Base-by-base conservation (phyloP, 208 protist genomes). In the Crithidia expoeki region DNA sequence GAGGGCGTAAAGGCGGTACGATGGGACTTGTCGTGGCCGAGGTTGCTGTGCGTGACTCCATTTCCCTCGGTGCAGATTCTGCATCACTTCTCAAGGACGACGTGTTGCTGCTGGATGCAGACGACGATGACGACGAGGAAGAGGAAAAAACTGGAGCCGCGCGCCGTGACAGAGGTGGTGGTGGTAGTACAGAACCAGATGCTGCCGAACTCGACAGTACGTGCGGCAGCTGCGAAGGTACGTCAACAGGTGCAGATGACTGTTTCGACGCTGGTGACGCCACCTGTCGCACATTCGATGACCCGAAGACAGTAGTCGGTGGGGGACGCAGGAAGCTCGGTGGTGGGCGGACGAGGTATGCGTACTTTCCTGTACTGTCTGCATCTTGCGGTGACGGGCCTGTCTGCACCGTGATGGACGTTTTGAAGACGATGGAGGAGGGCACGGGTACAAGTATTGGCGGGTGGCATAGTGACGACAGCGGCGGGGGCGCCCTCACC, bases 401-500 rank as follows among this genome's bases (percentile, higher is more conserved):
- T 23, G 34, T 28, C 27, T 55, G 44, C 1, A 55, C n/a, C 21
- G 34, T 59, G 33, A 66, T 52, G 47, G 34, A 58, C 6, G 68
- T 56, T 21, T 60, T 47, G 57, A 19, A 28, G 7, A 58, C 25
- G 46, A 34, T 16, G 46, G 55, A 17, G 3, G 42, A 25, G 11
- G 44, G 4, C 10, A 46, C 23, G 11, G 49, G 32, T 11, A 32
- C n/a, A 2, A 79, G 50, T 19, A 51, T 25, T 6, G 51, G 62
- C 28, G 74, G 70, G 28, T 28, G 55, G 21, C 30, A 34, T n/a
- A 44, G 60, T 36, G 62, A n/a, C n/a, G n/a, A 25, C 1, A 17
- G 19, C 32, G 46, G 30, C 28, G 27, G 66, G 27, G 61, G 74
- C 9, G 68, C 57, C 4, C 53, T 58, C 16, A 70, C 25, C 63